Evolutionary conservation across 495 filamentous ascomycete species (phyloP).

Genomic region (Aspergillus saccharolyticus): DNA sequence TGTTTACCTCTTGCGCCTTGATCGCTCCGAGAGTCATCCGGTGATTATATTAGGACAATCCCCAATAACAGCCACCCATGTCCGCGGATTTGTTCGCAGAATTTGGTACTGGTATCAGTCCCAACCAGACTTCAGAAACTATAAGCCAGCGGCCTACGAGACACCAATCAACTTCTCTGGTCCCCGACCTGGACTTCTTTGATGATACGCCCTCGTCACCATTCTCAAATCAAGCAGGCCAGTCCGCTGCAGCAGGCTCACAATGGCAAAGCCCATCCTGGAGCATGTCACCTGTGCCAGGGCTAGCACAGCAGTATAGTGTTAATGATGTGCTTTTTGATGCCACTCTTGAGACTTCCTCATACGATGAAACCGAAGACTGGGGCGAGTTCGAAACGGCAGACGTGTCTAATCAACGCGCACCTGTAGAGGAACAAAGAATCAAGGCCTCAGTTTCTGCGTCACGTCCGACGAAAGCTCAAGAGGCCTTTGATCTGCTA

Average conservation of each 20-base stretch:
- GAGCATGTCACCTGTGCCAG: constrained; percentile 5
- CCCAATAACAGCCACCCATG: constrained; percentile 39
- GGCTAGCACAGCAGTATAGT: constrained; percentile 22
- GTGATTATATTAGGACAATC: background rate
- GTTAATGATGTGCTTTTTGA: constrained; percentile 44
- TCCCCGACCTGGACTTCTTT: constrained; percentile 22
- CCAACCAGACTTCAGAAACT: constrained; percentile 18
- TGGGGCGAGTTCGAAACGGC: constrained; percentile 74
- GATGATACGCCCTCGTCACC: constrained; percentile 16
- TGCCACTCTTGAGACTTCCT: constrained; percentile 32
- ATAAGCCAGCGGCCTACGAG: constrained; percentile 9
- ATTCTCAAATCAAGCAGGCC: constrained; percentile 11
- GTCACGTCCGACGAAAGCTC: background rate
- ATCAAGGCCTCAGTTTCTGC: background rate
- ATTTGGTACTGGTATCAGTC: constrained; percentile 45
- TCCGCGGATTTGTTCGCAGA: constrained; percentile 71
- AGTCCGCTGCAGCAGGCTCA: constrained; percentile 1
- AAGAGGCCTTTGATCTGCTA: constrained; percentile 2
- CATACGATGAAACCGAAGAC: constrained; percentile 54
- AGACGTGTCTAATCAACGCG: constrained; percentile 33
- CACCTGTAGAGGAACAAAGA: background rate
- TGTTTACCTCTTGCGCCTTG: background rate
- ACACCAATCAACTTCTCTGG: constrained; percentile 21
- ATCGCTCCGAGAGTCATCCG: background rate
- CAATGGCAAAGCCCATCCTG: constrained; percentile 1